Percentiles rank a stretch among this genome's conserved stretches.
Evolutionary conservation across 2,329 filamentous ascomycete species (phyloP).

Genomic region (Gliomastix tumulicola): DNA sequence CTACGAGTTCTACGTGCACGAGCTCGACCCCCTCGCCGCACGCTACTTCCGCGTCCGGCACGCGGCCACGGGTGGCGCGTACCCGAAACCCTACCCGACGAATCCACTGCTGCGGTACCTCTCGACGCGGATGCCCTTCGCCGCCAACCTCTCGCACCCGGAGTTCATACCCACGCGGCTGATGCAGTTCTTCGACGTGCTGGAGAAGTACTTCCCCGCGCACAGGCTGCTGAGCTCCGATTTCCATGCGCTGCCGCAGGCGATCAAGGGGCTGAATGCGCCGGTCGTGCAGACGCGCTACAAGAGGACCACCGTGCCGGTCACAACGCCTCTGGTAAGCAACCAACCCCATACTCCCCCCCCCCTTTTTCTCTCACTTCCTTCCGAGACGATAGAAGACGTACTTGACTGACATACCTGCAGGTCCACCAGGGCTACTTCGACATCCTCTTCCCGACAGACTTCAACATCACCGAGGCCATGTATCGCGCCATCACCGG

Average conservation of each 20-base stretch:
- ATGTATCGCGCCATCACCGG: conserved; percentile 91
- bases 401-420: too few relatives aligned
- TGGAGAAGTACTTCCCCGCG: conserved; percentile 81
- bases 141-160: conserved; percentile 68
- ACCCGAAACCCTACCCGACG: conserved; percentile 53
- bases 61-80: conserved; percentile 60
- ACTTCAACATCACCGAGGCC: conserved; percentile 85
- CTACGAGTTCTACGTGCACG: conserved; percentile 82
- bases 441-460: conserved; percentile 95
- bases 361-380: not conserved
- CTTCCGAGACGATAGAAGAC: not conserved
- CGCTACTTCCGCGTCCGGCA: conserved; percentile 82
- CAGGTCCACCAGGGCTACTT: conserved; percentile 98
- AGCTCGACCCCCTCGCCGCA: conserved; percentile 74
- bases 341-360: not conserved
- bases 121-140: conserved; percentile 59
- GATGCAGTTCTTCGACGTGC: conserved; percentile 94
- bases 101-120: conserved; percentile 53
- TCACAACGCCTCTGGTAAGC: conserved; percentile 80
- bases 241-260: conserved; percentile 79
- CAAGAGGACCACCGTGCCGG: conserved; percentile 77
- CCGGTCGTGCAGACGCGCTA: conserved; percentile 96
- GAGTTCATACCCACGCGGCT: conserved; percentile 93
- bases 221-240: conserved; percentile 87
- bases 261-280: conserved; percentile 77